Conservation (phyloP, 495 filamentous ascomycete species). For the Talaromyces stipitatus region DNA sequence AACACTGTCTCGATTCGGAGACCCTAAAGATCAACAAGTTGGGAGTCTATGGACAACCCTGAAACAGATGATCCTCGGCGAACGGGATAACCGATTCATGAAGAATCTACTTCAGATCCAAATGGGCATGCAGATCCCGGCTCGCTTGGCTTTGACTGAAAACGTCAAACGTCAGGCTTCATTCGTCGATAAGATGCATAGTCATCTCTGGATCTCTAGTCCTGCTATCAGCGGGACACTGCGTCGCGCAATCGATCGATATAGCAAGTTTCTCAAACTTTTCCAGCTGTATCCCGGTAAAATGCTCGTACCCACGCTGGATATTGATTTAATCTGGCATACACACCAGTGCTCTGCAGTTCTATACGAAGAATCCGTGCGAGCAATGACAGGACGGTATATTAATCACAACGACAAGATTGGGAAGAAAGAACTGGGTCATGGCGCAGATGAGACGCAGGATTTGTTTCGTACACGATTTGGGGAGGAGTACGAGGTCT, state of each 20-base stretch:
- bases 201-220: slow-evolving; percentile 21
- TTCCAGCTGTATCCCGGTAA: slow-evolving; percentile 11
- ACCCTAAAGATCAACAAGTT: neutral
- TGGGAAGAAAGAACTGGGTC: slow-evolving; percentile 2
- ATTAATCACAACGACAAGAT: slow-evolving; percentile 17
- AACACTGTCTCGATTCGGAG: neutral
- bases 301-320: slow-evolving; percentile 18
- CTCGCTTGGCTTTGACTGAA: neutral
- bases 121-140: neutral
- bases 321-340: slow-evolving; percentile 22
- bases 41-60: slow-evolving; percentile 1
- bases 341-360: slow-evolving; percentile 41
- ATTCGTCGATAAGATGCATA: slow-evolving; percentile 20
- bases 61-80: neutral
- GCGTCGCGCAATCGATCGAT: slow-evolving; percentile 13
- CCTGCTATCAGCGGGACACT: slow-evolving; percentile 20
- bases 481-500: slow-evolving; percentile 5
- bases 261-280: slow-evolving; percentile 22
- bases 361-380: slow-evolving; percentile 8
- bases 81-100: neutral
- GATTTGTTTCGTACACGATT: slow-evolving; percentile 12
- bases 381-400: slow-evolving; percentile 8
- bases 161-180: slow-evolving; percentile 14
- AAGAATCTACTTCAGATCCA: neutral
- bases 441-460: slow-evolving; percentile 7